phyloP scores from a whole-genome alignment of 305 asterid species.

The Solanum hybrid region DNA sequence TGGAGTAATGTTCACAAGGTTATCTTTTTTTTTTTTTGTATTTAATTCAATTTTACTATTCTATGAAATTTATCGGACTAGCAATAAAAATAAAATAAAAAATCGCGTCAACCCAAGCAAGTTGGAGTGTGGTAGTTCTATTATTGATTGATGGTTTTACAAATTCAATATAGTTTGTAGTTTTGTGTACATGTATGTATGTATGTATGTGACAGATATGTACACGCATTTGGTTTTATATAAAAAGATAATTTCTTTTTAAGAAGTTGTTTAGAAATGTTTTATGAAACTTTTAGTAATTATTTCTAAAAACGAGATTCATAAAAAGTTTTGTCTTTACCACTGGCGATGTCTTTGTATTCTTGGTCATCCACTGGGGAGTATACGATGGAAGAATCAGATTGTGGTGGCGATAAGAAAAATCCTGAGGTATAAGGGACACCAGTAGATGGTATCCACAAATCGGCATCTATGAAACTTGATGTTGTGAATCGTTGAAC shows the following conservation, averaged over 20 bases:
- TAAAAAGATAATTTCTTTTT: not conserved
- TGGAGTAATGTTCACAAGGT: not conserved
- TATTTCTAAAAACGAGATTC: not conserved
- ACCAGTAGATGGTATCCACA: conserved; percentile 33
- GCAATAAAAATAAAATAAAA: not conserved
- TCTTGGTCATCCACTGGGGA: conserved; percentile 56
- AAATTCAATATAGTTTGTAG: not conserved
- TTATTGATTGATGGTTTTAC: conserved; percentile 3
- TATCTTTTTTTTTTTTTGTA: not conserved
- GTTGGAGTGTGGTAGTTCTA: not conserved
- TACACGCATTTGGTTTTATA: not conserved
- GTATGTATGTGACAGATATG: not conserved
- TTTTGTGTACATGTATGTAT: not conserved
- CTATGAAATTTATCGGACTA: not conserved
- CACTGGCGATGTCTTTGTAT: conserved; percentile 42
- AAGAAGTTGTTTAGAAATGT: not conserved
- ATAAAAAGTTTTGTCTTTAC: conserved; percentile 2
- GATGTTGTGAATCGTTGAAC: conserved; percentile 40
- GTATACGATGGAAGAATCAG: conserved; percentile 32
- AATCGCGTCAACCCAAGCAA: not conserved
- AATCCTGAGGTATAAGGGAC: conserved; percentile 44
- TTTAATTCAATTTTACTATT: not conserved
- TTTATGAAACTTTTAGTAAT: not conserved
- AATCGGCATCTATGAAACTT: conserved; percentile 37
- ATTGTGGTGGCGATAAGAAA: conserved; percentile 39